Base-by-base conservation (phyloP, 2,329 filamentous ascomycete species). In the Calonectria pseudoreteaudii region DNA sequence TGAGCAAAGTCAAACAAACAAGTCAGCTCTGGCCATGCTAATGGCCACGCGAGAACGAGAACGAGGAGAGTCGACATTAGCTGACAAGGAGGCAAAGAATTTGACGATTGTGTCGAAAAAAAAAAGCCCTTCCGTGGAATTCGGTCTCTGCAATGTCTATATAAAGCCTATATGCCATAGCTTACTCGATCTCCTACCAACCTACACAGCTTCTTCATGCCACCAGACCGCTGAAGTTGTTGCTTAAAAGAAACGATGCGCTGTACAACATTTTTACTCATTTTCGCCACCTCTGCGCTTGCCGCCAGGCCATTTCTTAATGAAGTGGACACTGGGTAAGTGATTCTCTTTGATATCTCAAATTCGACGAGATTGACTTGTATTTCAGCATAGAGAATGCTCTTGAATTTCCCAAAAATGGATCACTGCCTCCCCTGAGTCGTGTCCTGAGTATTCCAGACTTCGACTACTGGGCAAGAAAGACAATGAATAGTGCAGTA, bases 401-500 rank as follows among this genome's bases (percentile, higher is more conserved):
- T 3, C 34, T 60, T 5, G 56, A 41, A 4, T 38, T 60, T 41
- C 56, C 56, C 6, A 60, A 60, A 20, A 60, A 60, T 28, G 56
- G 56, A 41, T 60, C 56, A 18, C 14, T 60, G 3, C 56, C 56
- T 18, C 34, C 56, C 1, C n/a, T 60, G 31, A 14, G 36, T 16
- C 56, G 56, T 31, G 20, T 60, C n/a, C n/a, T 88, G 11, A 88
- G 88, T 20, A 82, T 91, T 13, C 88, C 86, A 0, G 89, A 91
- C 82, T 91, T 90, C 76, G 88, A 91, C 53, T 90, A 85, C 81
- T 87, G 87, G 4, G 89, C 89, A 28, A 84, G 88, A 71, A 85
- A 86, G 66, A 86, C 86, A 75, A 84, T 91, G 78, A 85, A 88
- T 71, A 74, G 76, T 14, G 78, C 81, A 28, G 85, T 87, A 77